A percentile compares a stretch with the other conserved stretches of the same genome.
Evolutionary conservation across 139 green algal genomes (phyloP).

Genomic region (Tetradesmus obliquus): DNA sequence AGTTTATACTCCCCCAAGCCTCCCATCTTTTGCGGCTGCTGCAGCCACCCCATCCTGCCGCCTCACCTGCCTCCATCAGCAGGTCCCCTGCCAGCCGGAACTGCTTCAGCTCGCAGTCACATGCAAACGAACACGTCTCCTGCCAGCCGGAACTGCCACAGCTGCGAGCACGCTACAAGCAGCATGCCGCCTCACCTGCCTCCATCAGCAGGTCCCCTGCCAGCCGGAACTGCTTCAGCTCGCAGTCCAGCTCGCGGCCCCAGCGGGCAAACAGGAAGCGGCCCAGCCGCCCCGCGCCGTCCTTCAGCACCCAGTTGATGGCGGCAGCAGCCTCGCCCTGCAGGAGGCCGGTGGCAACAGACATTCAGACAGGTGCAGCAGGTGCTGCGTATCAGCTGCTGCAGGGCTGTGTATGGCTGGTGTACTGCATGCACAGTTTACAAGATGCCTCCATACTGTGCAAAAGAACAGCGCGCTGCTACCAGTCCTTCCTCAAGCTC

Average conservation of each 20-base stretch:
- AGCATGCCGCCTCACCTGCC: constrained; percentile 36
- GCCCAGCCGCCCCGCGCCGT: constrained; percentile 87
- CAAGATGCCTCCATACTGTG: background rate
- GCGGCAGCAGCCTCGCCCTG: constrained; percentile 76
- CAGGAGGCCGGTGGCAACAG: background rate
- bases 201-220: constrained; percentile 73
- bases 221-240: constrained; percentile 93
- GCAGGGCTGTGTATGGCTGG: background rate
- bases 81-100: constrained; percentile 80
- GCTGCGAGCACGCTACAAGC: background rate
- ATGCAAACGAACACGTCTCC: constrained; percentile 44
- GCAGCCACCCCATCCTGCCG: background rate
- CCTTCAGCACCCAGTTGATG: constrained; percentile 93
- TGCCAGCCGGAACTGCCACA: constrained; percentile 81
- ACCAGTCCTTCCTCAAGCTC: no score
- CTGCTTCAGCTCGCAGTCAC: constrained; percentile 92
- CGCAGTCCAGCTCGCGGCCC: constrained; percentile 86
- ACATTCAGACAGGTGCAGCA: background rate
- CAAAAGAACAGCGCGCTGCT: background rate
- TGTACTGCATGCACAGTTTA: background rate
- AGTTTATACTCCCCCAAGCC: background rate
- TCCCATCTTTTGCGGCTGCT: background rate
- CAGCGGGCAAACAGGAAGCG: constrained; percentile 91
- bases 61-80: constrained; percentile 67
- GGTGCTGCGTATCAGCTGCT: background rate